A percentile compares a stretch with the other conserved stretches of the same genome.
Conservation (phyloP, 257 asterid genomes). For the Thymus quinquecostatus region DNA sequence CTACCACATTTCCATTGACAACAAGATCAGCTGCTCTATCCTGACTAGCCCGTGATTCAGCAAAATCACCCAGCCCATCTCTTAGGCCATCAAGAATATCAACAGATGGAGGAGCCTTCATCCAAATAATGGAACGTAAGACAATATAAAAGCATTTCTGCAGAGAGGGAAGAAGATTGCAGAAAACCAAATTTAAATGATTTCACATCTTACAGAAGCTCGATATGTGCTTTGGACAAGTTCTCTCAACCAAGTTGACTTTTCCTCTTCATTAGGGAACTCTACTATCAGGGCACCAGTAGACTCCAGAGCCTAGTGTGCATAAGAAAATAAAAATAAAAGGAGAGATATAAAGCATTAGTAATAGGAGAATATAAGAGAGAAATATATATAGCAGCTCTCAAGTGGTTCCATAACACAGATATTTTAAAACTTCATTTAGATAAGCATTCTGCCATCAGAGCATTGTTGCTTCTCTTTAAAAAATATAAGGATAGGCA, state of each 20-base stretch:
- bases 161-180: conserved; percentile 27
- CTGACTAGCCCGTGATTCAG: conserved; percentile 47
- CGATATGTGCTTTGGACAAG: conserved; percentile 89
- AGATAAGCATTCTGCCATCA: conserved; percentile 7
- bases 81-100: conserved; percentile 70
- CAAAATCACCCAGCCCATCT: conserved; percentile 50
- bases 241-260: conserved; percentile 79
- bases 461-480: conserved; percentile 19
- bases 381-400: background rate
- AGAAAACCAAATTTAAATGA: conserved; percentile 26
- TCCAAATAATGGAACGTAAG: conserved; percentile 37
- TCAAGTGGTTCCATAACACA: conserved; percentile 13
- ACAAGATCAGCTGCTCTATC: conserved; percentile 82
- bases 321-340: conserved; percentile 26
- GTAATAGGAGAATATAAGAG: no score
- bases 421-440: no score
- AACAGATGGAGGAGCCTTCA: conserved; percentile 86
- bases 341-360: no score
- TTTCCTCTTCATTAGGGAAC: conserved; percentile 77
- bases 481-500: conserved; percentile 12
- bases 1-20: conserved; percentile 79
- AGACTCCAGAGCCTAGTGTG: conserved; percentile 87
- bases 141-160: conserved; percentile 17
- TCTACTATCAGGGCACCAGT: conserved; percentile 80
- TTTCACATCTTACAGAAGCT: conserved; percentile 84